phyloP scores from a whole-genome alignment of 139 green algal species.

The Coccomyxa sp. region DNA sequence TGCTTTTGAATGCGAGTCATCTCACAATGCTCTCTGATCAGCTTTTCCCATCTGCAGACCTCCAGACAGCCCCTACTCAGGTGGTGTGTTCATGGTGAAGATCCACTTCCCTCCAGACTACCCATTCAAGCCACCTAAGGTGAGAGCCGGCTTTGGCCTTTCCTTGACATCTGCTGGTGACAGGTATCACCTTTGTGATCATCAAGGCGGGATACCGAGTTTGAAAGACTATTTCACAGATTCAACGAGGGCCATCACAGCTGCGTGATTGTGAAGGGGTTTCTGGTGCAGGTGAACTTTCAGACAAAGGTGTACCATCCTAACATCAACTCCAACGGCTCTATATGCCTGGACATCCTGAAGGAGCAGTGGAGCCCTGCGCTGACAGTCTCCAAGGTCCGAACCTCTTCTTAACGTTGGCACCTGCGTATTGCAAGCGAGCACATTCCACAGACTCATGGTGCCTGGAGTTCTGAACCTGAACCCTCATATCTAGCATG shows the following conservation, averaged over 20 bases:
- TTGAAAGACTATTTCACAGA: too few species aligned
- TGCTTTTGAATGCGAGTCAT: too few species aligned
- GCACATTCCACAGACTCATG: too few species aligned
- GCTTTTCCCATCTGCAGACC: conserved; percentile 14
- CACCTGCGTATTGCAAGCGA: too few species aligned
- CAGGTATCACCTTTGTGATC: neutral
- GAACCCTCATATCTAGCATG: too few species aligned
- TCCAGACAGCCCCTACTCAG: conserved; percentile 85
- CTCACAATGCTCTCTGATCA: too few species aligned
- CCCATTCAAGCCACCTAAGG: conserved; percentile 96
- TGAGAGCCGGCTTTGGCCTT: conserved; percentile 20
- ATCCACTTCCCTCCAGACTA: conserved; percentile 98
- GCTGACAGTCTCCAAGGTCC: conserved; percentile 94
- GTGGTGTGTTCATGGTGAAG: conserved; percentile 95
- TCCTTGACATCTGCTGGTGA: neutral
- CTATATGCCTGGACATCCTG: conserved; percentile 98
- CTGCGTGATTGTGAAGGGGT: too few species aligned
- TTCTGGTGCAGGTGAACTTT: conserved; percentile 57
- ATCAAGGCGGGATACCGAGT: neutral
- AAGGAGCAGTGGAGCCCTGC: conserved; percentile 98
- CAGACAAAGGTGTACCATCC: conserved; percentile 97
- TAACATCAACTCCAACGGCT: conserved; percentile 96
- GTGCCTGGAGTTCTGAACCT: too few species aligned
- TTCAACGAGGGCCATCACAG: too few species aligned
- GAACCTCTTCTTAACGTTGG: too few species aligned